Percentiles rank a stretch among this genome's conserved stretches.
Conservation (phyloP, 2,329 filamentous ascomycete genomes). For the Beauveria sp. region DNA sequence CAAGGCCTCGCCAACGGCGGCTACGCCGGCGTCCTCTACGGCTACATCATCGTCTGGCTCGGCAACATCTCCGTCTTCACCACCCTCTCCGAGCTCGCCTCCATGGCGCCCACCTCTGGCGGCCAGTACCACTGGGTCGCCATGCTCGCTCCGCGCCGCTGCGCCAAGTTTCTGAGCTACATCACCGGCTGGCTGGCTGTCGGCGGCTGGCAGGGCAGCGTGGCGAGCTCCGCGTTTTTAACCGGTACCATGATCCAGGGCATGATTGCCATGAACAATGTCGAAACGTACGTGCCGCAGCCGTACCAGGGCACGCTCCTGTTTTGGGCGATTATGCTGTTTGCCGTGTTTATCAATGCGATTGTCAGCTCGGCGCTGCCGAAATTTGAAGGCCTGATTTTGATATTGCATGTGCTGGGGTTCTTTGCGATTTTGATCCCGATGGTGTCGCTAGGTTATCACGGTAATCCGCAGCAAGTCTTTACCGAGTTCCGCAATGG, state of each 20-base stretch:
- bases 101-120: conserved; percentile 38
- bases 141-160: conserved; percentile 33
- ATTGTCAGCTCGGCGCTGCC: conserved; percentile 37
- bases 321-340: conserved; percentile 11
- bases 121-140: conserved; percentile 52
- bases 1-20: conserved; percentile 34
- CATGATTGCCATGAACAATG: conserved; percentile 5
- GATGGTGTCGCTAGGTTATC: conserved; percentile 24
- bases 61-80: conserved; percentile 31
- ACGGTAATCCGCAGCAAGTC: conserved; percentile 27
- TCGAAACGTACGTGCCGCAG: background rate
- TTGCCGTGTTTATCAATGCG: conserved; percentile 26
- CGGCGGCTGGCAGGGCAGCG: conserved; percentile 20
- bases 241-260: conserved; percentile 22
- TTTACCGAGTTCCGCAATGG: conserved; percentile 37
- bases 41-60: conserved; percentile 37
- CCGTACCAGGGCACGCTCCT: conserved; percentile 8
- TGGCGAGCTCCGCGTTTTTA: conserved; percentile 17
- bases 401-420: conserved; percentile 38
- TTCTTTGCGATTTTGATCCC: conserved; percentile 27
- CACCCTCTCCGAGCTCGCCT: conserved; percentile 26
- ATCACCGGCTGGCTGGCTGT: conserved; percentile 20
- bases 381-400: conserved; percentile 40
- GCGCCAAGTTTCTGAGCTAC: conserved; percentile 33
- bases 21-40: conserved; percentile 41